phyloP scores from a whole-genome alignment of 768 basidiomycete genomes.

The Clavaria fumosa region DNA sequence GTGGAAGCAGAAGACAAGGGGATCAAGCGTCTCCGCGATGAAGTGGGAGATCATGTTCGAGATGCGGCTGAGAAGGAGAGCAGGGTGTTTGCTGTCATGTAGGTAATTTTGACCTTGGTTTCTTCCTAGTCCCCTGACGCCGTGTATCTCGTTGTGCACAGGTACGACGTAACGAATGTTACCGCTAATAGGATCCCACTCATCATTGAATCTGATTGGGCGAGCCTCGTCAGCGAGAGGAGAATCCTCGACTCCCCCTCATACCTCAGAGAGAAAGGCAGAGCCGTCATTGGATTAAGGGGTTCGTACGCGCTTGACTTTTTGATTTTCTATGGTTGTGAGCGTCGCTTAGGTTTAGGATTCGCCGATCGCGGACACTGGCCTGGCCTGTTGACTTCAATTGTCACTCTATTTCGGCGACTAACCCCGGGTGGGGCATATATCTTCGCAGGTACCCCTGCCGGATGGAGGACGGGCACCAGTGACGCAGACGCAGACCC shows the following conservation, averaged over 20 bases:
- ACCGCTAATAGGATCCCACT: slow-evolving; percentile 49
- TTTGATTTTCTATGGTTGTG: background rate
- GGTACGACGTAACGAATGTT: slow-evolving; percentile 80
- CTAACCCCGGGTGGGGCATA: slow-evolving; percentile 60
- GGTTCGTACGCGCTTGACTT: slow-evolving; percentile 21
- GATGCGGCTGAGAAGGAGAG: slow-evolving; percentile 72
- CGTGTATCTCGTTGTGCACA: slow-evolving; percentile 15
- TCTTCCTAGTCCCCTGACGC: slow-evolving; percentile 4
- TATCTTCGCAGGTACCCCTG: slow-evolving; percentile 53
- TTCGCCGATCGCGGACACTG: slow-evolving; percentile 46
- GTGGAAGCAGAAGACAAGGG: slow-evolving; percentile 37
- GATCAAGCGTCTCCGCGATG: slow-evolving; percentile 50
- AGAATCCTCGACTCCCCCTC: slow-evolving; percentile 53
- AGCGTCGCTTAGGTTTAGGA: slow-evolving; percentile 39
- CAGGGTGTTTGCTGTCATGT: slow-evolving; percentile 78
- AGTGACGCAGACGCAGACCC: slow-evolving; percentile 58
- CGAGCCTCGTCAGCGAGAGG: slow-evolving; percentile 47
- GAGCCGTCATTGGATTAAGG: slow-evolving; percentile 62
- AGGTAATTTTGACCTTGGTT: slow-evolving; percentile 14
- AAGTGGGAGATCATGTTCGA: slow-evolving; percentile 53
- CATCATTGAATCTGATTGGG: slow-evolving; percentile 59
- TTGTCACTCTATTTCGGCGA: slow-evolving; percentile 42
- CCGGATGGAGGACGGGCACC: slow-evolving; percentile 59
- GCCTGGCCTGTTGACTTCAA: slow-evolving; percentile 38
- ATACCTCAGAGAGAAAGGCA: slow-evolving; percentile 56